phyloP scores from a whole-genome alignment of 1,139 yeast species.

The Casaregolazyma lundiana region DNA sequence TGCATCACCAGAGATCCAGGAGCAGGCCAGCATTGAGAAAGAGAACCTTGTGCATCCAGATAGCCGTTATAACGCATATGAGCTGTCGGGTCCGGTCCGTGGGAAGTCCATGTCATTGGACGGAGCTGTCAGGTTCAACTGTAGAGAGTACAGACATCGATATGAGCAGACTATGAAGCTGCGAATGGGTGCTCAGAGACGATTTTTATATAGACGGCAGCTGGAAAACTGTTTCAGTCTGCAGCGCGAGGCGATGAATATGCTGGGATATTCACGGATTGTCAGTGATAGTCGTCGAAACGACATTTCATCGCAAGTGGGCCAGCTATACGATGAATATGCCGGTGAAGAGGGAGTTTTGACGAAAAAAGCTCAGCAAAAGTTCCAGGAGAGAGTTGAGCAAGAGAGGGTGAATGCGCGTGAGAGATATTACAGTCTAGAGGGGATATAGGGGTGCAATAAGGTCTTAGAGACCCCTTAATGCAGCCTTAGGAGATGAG shows the following conservation, averaged over 20 bases:
- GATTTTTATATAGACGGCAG: constrained; percentile 13
- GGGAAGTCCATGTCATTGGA: constrained; percentile 2
- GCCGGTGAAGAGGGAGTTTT: constrained; percentile 27
- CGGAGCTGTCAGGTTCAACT: constrained; percentile 10
- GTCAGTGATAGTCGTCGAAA: constrained; percentile 24
- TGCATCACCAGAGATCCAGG: constrained; percentile 17
- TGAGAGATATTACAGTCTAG: background rate
- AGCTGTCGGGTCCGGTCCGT: constrained; percentile 1
- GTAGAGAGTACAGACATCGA: constrained; percentile 10
- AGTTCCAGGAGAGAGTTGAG: constrained; percentile 22
- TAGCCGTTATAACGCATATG: constrained; percentile 6
- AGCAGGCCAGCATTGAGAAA: constrained; percentile 5
- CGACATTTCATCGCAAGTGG: constrained; percentile 31
- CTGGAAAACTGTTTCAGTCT: constrained; percentile 30
- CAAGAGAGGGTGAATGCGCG: constrained; percentile 12
- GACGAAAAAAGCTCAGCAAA: constrained; percentile 21
- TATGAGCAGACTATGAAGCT: constrained; percentile 11
- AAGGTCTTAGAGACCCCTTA: too few relatives aligned
- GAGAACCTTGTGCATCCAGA: constrained; percentile 2
- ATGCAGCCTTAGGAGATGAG: too few relatives aligned
- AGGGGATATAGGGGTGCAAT: background rate
- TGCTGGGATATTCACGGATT: constrained; percentile 32
- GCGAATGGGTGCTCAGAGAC: constrained; percentile 5
- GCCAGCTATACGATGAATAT: constrained; percentile 32
- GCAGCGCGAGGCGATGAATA: constrained; percentile 33